Conservation (phyloP, 2,329 filamentous ascomycete genomes). For the Neonectria punicea region DNA sequence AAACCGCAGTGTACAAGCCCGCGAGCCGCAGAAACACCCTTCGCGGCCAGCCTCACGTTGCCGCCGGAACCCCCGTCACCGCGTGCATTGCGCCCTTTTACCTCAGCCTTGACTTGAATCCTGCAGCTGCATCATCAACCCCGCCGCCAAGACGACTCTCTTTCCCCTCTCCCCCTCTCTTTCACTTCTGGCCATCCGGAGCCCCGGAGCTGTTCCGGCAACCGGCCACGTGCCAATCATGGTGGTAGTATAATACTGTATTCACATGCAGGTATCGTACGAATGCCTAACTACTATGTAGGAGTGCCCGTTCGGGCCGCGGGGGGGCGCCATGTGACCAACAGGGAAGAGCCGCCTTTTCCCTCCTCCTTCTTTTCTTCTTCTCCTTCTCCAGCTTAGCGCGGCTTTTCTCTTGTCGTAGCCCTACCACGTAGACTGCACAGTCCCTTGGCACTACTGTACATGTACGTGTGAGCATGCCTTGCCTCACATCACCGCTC, state of each 20-base stretch:
- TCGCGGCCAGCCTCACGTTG: not conserved
- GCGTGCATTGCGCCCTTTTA: not conserved
- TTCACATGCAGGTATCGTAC: not conserved
- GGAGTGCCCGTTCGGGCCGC: not conserved
- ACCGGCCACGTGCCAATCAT: constrained; percentile 13
- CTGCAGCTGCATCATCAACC: not conserved
- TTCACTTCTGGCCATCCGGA: not conserved
- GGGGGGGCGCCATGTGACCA: too few species aligned
- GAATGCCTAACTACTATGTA: not conserved
- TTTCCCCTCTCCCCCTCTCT: not conserved
- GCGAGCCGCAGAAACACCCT: not conserved
- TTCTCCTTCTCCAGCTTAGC: not conserved
- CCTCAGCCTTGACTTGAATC: not conserved
- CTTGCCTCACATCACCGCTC: not conserved
- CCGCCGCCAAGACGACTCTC: not conserved
- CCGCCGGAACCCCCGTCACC: not conserved
- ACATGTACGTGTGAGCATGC: not conserved
- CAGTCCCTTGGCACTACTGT: not conserved
- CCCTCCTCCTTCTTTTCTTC: not conserved
- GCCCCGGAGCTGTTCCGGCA: constrained; percentile 16
- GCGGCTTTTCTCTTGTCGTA: not conserved
- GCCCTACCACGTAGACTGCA: not conserved
- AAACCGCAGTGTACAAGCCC: not conserved
- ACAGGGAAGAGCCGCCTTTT: not conserved
- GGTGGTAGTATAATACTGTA: not conserved